phyloP scores from a whole-genome alignment of 345 rosid genomes.

The Acer saccharum region DNA sequence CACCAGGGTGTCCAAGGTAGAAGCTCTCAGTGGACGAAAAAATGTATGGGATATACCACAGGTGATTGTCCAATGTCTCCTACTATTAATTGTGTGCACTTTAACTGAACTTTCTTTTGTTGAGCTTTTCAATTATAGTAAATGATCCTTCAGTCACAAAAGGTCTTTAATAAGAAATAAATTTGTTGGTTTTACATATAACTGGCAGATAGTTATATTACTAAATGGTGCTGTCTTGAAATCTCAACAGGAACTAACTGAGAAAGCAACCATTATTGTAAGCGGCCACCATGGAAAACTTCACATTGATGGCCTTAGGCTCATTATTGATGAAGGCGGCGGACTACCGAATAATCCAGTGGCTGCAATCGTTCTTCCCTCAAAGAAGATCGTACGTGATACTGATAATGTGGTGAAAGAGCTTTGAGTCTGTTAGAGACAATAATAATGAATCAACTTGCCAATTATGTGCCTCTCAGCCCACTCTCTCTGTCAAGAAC shows the following conservation, averaged over 20 bases:
- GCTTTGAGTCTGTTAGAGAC: conserved; percentile 2
- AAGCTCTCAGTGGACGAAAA: conserved; percentile 65
- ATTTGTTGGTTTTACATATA: background rate
- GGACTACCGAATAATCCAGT: conserved; percentile 65
- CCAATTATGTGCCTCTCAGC: too few species aligned
- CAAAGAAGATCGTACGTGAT: conserved; percentile 64
- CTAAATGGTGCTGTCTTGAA: conserved; percentile 6
- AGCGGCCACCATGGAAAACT: conserved; percentile 91
- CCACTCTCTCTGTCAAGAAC: too few species aligned
- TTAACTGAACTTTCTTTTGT: conserved; percentile 8
- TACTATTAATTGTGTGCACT: background rate
- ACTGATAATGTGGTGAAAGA: conserved; percentile 39
- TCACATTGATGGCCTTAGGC: conserved; percentile 70
- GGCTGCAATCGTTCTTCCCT: conserved; percentile 82
- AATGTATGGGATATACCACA: conserved; percentile 80
- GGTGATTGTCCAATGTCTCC: conserved; percentile 38
- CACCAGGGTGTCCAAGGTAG: conserved; percentile 56
- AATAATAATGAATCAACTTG: background rate
- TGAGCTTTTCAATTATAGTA: background rate
- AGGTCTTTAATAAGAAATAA: background rate
- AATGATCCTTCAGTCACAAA: background rate
- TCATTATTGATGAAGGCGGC: conserved; percentile 88
- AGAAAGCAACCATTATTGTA: conserved; percentile 55
- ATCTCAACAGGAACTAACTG: conserved; percentile 40
- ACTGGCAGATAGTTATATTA: background rate